Evolutionary conservation across 495 filamentous ascomycete genomes (phyloP), one percentile per base, ranked within the genome.

Genomic region (Penicillium soppii): DNA sequence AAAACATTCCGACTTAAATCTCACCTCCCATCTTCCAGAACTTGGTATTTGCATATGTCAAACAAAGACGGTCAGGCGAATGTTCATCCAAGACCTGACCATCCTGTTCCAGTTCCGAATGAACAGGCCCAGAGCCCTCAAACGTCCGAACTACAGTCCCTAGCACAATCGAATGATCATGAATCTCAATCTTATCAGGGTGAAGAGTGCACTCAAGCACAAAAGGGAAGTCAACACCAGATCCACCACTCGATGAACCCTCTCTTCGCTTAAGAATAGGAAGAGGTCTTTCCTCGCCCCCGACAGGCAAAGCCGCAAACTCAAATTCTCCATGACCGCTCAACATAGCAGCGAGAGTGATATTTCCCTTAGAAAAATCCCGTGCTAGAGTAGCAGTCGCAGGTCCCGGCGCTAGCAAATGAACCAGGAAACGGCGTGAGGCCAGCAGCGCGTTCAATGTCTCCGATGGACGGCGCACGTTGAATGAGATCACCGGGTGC

Each of bases 401-500:
- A 26, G 45, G 50, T 12, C 47, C 48, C 9, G 66, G 68, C 25
- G 63, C 63, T 9, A 76, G 66, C 12, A 76, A 49, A 52, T 76
- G 73, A 5, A 76, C 68, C 8, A 76, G 62, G 56, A 81, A 79
- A 1, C 67, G 58, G 3, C 61, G 50, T 0, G 70, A 82, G 6
- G 63, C 52, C 27, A 72, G 57, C 4, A 95, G 74, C 0, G 88
- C 86, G 50, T 76, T 72, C 29, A 85, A 70, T 3, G 88, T 95
- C n/a, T 79, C 79, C 25, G 86, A 90, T 8, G 90, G 89, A 5
- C 78, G 70, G 19, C 77, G 78, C 50, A 95, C 78, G 58, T 95
- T 95, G 79, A 95, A 92, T 27, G 84, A 85, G 29, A 94, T 77
- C 21, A 86, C 74, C 0, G 90, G 89, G 4, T 70, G 57, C 0